Evolutionary conservation across 2,329 filamentous ascomycete species (phyloP), one percentile per base, ranked within the genome.

Genomic region (Colletotrichum eleusines): DNA sequence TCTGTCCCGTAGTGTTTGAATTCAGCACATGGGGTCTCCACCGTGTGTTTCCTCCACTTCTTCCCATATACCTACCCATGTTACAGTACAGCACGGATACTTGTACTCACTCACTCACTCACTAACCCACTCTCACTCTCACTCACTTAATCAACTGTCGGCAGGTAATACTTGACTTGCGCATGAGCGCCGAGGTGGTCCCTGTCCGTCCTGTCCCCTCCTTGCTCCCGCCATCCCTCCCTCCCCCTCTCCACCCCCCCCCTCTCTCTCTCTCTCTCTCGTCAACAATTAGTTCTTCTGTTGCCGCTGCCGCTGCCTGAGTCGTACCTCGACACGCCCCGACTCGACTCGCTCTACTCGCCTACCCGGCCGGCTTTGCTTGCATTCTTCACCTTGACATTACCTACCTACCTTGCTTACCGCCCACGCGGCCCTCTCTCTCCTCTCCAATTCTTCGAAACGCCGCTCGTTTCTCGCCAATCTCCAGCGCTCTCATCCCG

Each of bases 311-410:
- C 31, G 20, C 51, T 54, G 66, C 38, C 20, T 69, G 66, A 69
- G 60, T 69, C 60, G 66, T 69, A 48, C 53, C 35, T 65, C 26
- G 6, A 31, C 14, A 54, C 28, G 5, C 28, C 20, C 31, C 20
- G 31, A 23, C 33, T 31, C 66, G 63, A 69, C 66, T 69, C 66
- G 61, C 63, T 71, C 14, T 62, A n/a, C n/a, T n/a, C n/a, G 42
- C 50, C 63, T 40, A 44, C 57, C 50, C 50, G 42, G 26, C 20
- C 31, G 48, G 23, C 26, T 20, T 23, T 42, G 23, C 14, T 48
- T 42, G 33, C 26, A 28, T 70, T 50, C 48, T 57, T 35, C 40
- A 54, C 59, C 44, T 57, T 38, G 26, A 42, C 54, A 59, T 23
- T 50, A 60, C 31, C 5, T 42, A 42, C 40, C 40, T 11, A 44